A percentile compares a stretch with the other conserved stretches of the same genome.
Evolutionary conservation across 331 rosid species (phyloP).

Genomic region (Stylosanthes scabra): DNA sequence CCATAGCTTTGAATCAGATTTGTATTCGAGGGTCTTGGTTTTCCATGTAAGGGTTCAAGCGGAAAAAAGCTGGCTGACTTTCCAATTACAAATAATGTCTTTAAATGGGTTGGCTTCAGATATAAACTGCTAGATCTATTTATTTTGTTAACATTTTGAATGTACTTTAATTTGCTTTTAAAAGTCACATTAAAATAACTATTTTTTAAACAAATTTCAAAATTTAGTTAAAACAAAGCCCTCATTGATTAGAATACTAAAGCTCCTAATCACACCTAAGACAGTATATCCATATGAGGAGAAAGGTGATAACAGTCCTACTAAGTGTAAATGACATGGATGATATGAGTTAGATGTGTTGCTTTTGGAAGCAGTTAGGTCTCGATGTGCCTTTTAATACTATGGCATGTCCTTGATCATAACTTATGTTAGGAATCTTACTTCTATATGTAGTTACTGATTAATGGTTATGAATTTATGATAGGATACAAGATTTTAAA

Average conservation of each 20-base stretch:
- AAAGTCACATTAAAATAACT: conserved; percentile 4
- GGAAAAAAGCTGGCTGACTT: background rate
- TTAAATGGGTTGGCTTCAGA: background rate
- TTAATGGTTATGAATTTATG: conserved; percentile 25
- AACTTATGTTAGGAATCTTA: conserved; percentile 24
- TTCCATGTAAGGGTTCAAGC: background rate
- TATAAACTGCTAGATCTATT: background rate
- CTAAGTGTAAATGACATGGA: too few species aligned
- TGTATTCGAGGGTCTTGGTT: background rate
- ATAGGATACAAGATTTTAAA: conserved; percentile 10
- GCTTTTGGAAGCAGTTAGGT: too few species aligned
- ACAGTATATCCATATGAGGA: too few species aligned
- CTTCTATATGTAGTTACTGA: conserved; percentile 9
- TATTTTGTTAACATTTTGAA: conserved; percentile 4
- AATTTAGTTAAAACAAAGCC: conserved; percentile 25
- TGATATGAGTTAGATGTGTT: too few species aligned
- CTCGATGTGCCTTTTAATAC: background rate
- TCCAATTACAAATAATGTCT: background rate
- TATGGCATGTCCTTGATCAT: too few species aligned
- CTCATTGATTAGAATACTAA: background rate
- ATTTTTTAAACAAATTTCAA: conserved; percentile 6
- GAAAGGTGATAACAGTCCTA: too few species aligned
- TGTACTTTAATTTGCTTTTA: background rate
- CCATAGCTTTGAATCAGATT: background rate
- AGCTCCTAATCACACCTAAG: too few species aligned